phyloP scores from a whole-genome alignment of 2,329 filamentous ascomycete species.

The Botrytis deweyae region DNA sequence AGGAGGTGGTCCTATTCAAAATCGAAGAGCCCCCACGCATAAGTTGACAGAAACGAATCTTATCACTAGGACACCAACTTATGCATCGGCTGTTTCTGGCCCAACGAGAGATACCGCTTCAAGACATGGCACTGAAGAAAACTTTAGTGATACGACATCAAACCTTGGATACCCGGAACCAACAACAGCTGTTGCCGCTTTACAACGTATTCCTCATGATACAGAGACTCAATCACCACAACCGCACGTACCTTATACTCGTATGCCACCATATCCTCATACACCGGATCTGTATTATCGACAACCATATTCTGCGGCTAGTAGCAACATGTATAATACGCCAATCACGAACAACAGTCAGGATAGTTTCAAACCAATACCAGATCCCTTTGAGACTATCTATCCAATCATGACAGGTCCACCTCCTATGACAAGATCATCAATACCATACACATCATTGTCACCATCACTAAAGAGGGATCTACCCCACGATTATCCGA shows the following conservation, averaged over 20 bases:
- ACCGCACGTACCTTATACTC: conserved; percentile 4
- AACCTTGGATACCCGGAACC: conserved; percentile 22
- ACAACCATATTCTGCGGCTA: conserved; percentile 2
- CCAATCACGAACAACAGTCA: conserved; percentile 17
- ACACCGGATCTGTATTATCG: conserved; percentile 20
- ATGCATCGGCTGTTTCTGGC: conserved; percentile 34
- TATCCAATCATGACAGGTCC: conserved; percentile 34
- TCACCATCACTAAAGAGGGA: conserved; percentile 13
- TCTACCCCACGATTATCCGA: conserved; percentile 26
- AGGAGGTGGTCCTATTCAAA: conserved; percentile 36
- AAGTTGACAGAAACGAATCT: conserved; percentile 30
- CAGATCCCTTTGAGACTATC: conserved; percentile 23
- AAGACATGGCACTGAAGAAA: conserved; percentile 22
- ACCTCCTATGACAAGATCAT: conserved; percentile 28
- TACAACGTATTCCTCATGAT: conserved; percentile 16
- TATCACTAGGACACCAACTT: conserved; percentile 36
- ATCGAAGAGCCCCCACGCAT: conserved; percentile 28
- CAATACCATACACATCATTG: conserved; percentile 7
- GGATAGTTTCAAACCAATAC: not conserved
- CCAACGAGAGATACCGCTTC: conserved; percentile 29
- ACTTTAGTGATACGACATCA: conserved; percentile 24
- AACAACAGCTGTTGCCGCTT: conserved; percentile 12
- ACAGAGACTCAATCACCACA: not conserved
- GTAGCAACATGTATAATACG: not conserved
- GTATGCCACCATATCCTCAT: conserved; percentile 25